These are phyloP conservation scores for Globisporangium megalacanthum DNA, from an alignment of 352 stramenopile species.

Conservation along the genomic window DNA sequence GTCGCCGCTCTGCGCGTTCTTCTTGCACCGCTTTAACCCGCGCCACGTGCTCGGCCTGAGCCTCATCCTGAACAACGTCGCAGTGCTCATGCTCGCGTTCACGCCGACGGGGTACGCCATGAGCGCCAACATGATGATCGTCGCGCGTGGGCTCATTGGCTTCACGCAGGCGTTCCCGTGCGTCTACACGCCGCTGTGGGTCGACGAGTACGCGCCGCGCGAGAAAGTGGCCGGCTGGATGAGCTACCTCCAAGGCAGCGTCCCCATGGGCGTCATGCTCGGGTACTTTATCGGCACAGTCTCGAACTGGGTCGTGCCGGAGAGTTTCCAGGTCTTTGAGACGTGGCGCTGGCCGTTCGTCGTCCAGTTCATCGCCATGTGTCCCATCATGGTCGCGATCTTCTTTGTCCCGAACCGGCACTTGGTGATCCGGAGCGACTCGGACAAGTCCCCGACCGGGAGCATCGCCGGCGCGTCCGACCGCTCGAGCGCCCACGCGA, in stretches of 20 bases:
- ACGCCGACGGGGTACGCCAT: slow-evolving; percentile 64
- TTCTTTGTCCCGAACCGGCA: slow-evolving; percentile 82
- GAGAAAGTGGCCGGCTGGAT: slow-evolving; percentile 79
- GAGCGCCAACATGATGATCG: slow-evolving; percentile 69
- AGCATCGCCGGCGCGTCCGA: slow-evolving; percentile 37
- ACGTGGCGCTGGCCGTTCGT: slow-evolving; percentile 83
- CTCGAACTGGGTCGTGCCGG: slow-evolving; percentile 72
- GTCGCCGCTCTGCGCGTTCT: slow-evolving; percentile 72
- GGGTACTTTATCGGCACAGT: slow-evolving; percentile 80
- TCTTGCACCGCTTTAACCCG: slow-evolving; percentile 65
- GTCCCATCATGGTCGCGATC: slow-evolving; percentile 69
- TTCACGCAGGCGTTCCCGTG: slow-evolving; percentile 83
- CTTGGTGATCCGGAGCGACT: slow-evolving; percentile 60
- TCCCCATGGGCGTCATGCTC: slow-evolving; percentile 83
- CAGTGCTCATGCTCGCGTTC: slow-evolving; percentile 63
- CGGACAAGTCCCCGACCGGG: slow-evolving; percentile 34
- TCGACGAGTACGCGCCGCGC: slow-evolving; percentile 75
- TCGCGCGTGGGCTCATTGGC: slow-evolving; percentile 59
- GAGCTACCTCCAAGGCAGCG: slow-evolving; percentile 79
- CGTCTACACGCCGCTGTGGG: slow-evolving; percentile 82
- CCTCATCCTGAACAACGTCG: slow-evolving; percentile 74
- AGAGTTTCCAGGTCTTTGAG: slow-evolving; percentile 56
- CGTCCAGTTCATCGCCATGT: slow-evolving; percentile 72
- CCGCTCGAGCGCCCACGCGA: slow-evolving; percentile 28
- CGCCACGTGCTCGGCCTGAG: slow-evolving; percentile 58